Evolutionary conservation across 2,329 filamentous ascomycete genomes (phyloP), one percentile per base, ranked within the genome.

Genomic region (Penicillium sp.): DNA sequence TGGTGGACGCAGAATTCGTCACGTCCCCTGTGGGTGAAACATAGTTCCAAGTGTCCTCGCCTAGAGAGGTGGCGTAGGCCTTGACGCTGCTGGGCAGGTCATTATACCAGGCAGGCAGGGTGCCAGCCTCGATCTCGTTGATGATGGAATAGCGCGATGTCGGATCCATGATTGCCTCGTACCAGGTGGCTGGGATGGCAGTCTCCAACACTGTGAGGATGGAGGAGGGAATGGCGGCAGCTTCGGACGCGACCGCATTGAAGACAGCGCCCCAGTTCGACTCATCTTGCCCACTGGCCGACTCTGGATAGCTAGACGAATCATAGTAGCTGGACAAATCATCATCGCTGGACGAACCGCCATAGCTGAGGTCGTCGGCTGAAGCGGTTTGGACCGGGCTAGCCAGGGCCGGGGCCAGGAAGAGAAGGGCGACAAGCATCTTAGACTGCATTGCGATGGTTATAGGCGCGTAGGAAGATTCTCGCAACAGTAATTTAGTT

Each of bases 41-140:
- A n/a, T n/a, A n/a, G n/a, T n/a, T n/a, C n/a, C n/a, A n/a, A n/a
- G n/a, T n/a, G n/a, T n/a, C n/a, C n/a, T n/a, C n/a, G n/a, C n/a
- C 26, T 10, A 17, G 30, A n/a, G 36, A 21, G 23, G 51, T 48
- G 15, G 56, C 40, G 42, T 54, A 60, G 18, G 50, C 55, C 43
- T 58, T 53, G 19, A 57, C 52, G 23, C 47, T 48, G 27, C 31
- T 38, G 8, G 57, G 58, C 7, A 60, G 47, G 11, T 33, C 35
- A 35, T 53, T 51, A 33, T 59, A 60, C 58, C 58, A 59, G 32
- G 38, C 51, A 3, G 57, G 55, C 8, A 48, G 48, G 36, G 46
- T 50, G 8, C 52, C 56, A 19, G 53, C 51, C 5, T 36, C 23
- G 32, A 42, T 41, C 10, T 51, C 51, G 33, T 40, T 50, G 14